Conservation (phyloP, 805 yeast species). For the Saccharomycopsis javanensis region DNA sequence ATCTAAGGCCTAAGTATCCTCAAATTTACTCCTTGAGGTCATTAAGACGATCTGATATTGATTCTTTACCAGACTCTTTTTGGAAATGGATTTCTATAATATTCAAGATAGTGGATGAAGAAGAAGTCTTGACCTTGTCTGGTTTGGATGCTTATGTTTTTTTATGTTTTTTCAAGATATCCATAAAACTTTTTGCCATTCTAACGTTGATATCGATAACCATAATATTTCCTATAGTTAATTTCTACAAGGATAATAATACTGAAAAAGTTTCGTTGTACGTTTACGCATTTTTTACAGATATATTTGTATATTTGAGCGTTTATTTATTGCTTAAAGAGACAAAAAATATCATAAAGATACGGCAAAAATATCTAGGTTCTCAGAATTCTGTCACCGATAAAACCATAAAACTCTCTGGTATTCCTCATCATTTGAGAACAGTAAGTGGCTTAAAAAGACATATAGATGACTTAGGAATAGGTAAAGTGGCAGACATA, state of each 20-base stretch:
- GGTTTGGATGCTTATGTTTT: slow-evolving; percentile 94
- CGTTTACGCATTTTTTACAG: slow-evolving; percentile 48
- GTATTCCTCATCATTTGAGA: slow-evolving; percentile 40
- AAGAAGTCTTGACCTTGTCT: slow-evolving; percentile 43
- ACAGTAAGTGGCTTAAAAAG: slow-evolving; percentile 34
- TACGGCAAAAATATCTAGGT: slow-evolving; percentile 49
- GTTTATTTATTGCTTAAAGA: slow-evolving; percentile 36
- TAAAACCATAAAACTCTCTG: slow-evolving; percentile 45
- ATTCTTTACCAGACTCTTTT: slow-evolving; percentile 36
- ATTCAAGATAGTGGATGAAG: slow-evolving; percentile 35
- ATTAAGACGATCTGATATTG: slow-evolving; percentile 35
- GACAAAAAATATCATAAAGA: slow-evolving; percentile 40
- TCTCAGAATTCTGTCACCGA: slow-evolving; percentile 52
- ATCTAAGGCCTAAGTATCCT: slow-evolving; percentile 45
- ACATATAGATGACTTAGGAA: slow-evolving; percentile 45
- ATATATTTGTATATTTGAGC: slow-evolving; percentile 40
- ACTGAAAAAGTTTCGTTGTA: slow-evolving; percentile 30
- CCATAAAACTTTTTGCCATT: slow-evolving; percentile 43
- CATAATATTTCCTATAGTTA: slow-evolving; percentile 44
- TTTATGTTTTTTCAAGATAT: slow-evolving; percentile 81
- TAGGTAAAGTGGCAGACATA: slow-evolving; percentile 45
- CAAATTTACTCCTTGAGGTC: slow-evolving; percentile 48
- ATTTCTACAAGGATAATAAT: slow-evolving; percentile 37
- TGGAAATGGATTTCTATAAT: slow-evolving; percentile 47
- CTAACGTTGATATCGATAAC: slow-evolving; percentile 38